Evolutionary conservation across 805 yeast species (phyloP).

Genomic region (Alloascoidea hylecoeti): DNA sequence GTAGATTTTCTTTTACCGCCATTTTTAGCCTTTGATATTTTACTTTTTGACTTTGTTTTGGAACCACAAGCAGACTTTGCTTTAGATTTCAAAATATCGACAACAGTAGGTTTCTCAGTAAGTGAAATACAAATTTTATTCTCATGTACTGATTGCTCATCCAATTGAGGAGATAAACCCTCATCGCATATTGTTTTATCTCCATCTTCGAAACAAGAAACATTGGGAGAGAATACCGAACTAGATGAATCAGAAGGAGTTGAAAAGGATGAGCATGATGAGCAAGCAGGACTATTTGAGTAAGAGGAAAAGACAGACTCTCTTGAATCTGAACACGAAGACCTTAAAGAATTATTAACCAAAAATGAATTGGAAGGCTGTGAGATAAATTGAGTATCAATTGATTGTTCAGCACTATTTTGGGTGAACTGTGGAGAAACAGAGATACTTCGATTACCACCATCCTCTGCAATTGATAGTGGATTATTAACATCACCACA

Average conservation of each 20-base stretch:
- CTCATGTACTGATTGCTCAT: not conserved
- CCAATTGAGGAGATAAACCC: not conserved
- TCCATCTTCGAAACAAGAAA: not conserved
- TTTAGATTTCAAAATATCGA: too few species aligned
- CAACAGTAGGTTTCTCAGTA: conserved; percentile 1
- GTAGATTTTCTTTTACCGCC: not conserved
- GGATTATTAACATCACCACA: too few species aligned
- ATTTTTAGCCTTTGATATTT: too few species aligned
- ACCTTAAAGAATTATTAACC: not conserved
- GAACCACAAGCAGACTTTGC: too few species aligned
- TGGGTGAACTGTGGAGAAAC: too few species aligned
- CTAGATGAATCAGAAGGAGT: not conserved
- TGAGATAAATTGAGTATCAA: not conserved
- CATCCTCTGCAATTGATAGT: too few species aligned
- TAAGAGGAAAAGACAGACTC: conserved; percentile 1
- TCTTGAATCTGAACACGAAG: not conserved
- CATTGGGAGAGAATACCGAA: not conserved
- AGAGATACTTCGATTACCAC: too few species aligned
- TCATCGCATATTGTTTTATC: not conserved
- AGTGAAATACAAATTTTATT: not conserved
- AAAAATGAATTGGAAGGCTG: not conserved
- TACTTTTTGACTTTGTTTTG: too few species aligned
- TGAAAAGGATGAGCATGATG: not conserved
- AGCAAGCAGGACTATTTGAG: not conserved
- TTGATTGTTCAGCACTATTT: too few species aligned